phyloP scores from a whole-genome alignment of 2,329 filamentous ascomycete genomes.

The Beauveria medogensis region DNA sequence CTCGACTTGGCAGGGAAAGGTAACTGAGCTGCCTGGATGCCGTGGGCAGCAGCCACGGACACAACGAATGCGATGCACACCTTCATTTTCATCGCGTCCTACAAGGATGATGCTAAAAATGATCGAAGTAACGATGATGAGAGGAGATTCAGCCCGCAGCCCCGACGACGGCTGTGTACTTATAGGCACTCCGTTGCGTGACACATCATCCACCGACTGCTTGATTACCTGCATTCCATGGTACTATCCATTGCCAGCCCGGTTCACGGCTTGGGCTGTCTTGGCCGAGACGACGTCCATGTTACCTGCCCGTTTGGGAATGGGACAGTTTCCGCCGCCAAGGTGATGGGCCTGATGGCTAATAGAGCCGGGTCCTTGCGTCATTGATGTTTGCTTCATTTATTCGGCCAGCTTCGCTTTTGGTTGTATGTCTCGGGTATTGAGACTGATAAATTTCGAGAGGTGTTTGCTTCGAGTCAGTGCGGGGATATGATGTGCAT shows the following conservation, averaged over 20 bases:
- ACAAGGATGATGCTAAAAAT: too few species aligned
- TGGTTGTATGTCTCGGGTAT: not conserved
- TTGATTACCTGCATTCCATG: not conserved
- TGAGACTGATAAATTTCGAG: too few species aligned
- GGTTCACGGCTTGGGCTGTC: too few species aligned
- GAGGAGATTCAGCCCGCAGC: not conserved
- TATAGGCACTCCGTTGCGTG: not conserved
- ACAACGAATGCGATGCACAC: not conserved
- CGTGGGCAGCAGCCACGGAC: not conserved
- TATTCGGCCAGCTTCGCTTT: not conserved
- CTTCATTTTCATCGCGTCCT: not conserved
- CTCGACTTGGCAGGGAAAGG: slow-evolving; percentile 37
- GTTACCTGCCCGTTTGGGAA: not conserved
- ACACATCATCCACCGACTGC: not conserved
- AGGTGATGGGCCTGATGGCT: not conserved
- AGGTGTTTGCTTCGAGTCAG: not conserved
- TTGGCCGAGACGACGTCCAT: not conserved
- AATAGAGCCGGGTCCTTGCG: not conserved
- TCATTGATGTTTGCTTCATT: not conserved
- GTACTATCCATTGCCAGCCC: not conserved
- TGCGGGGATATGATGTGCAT: not conserved
- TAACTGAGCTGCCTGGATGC: not conserved
- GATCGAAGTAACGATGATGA: not conserved
- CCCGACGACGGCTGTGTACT: not conserved
- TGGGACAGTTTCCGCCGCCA: not conserved